phyloP scores from a whole-genome alignment of 169 alveolate species.

The Cryptosporidium ubiquitum region DNA sequence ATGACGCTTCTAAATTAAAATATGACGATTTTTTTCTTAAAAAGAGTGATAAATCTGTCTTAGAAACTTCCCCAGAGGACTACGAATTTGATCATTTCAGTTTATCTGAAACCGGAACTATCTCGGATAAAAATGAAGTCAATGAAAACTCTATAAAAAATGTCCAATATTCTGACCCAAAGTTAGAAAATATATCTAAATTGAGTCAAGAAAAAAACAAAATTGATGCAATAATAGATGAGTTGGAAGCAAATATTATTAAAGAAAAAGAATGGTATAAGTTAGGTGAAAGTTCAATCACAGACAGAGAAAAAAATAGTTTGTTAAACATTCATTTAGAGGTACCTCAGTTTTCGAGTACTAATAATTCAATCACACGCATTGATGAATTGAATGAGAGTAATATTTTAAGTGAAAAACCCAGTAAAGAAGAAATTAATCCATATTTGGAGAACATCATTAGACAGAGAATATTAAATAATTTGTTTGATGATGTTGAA shows the following conservation, averaged over 20 bases:
- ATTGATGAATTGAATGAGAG: background rate
- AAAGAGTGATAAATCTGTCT: background rate
- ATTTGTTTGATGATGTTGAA: slow-evolving; percentile 40
- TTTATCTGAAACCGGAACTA: background rate
- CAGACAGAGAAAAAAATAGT: slow-evolving; percentile 46
- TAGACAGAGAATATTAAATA: slow-evolving; percentile 34
- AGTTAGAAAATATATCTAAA: background rate
- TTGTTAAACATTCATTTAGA: slow-evolving; percentile 25
- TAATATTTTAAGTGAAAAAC: background rate
- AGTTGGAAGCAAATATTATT: slow-evolving; percentile 28
- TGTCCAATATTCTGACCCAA: background rate
- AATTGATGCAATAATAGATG: slow-evolving; percentile 31
- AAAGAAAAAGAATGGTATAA: slow-evolving; percentile 59
- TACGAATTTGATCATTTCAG: background rate
- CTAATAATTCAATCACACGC: background rate
- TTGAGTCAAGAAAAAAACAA: background rate
- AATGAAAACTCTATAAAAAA: background rate
- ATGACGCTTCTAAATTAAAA: slow-evolving; percentile 8
- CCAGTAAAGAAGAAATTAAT: background rate
- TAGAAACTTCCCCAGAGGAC: background rate
- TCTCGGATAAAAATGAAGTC: background rate
- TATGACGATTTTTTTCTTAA: slow-evolving; percentile 24
- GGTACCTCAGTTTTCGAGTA: slow-evolving; percentile 47
- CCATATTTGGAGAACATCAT: slow-evolving; percentile 21
- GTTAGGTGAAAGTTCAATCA: slow-evolving; percentile 48